A percentile compares a stretch with the other conserved stretches of the same genome.
Evolutionary conservation across 352 stramenopile species (phyloP).

Genomic region (Pythium pyrilobum): DNA sequence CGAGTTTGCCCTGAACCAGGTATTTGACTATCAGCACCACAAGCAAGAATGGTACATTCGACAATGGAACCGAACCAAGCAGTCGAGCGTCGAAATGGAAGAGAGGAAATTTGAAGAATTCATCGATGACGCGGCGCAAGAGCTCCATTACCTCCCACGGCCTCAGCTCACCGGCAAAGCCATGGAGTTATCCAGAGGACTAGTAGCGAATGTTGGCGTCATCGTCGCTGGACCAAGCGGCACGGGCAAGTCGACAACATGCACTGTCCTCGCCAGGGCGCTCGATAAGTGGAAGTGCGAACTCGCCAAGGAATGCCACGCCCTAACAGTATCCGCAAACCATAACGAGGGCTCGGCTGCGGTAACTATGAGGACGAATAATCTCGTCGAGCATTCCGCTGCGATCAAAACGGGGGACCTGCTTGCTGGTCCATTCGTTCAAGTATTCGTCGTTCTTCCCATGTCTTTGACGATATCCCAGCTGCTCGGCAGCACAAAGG

Average conservation of each 20-base stretch:
- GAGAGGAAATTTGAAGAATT: conserved; percentile 3
- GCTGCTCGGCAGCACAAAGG: conserved; percentile 14
- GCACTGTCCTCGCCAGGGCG: conserved; percentile 4
- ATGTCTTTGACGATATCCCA: conserved; percentile 17
- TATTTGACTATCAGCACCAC: conserved; percentile 13
- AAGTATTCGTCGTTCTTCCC: conserved; percentile 12
- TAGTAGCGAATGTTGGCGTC: conserved; percentile 4
- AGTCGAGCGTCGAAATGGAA: neutral
- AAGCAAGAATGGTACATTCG: conserved; percentile 17
- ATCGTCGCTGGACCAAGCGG: conserved; percentile 17
- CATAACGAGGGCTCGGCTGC: too few species aligned
- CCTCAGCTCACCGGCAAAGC: conserved; percentile 1
- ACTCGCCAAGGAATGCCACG: neutral
- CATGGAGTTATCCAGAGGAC: neutral
- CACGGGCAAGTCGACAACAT: conserved; percentile 13
- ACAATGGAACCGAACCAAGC: conserved; percentile 15
- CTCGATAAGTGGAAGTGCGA: conserved; percentile 14
- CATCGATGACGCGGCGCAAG: conserved; percentile 10
- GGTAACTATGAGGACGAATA: too few species aligned
- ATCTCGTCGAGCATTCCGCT: neutral
- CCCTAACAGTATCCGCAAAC: neutral
- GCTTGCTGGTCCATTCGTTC: conserved; percentile 6
- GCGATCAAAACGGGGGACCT: neutral
- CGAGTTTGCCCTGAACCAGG: neutral
- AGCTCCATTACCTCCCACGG: conserved; percentile 14